Percentiles rank a stretch among this genome's conserved stretches.
Evolutionary conservation across 306 rosid species (phyloP).

Genomic region (Medicago arabica): DNA sequence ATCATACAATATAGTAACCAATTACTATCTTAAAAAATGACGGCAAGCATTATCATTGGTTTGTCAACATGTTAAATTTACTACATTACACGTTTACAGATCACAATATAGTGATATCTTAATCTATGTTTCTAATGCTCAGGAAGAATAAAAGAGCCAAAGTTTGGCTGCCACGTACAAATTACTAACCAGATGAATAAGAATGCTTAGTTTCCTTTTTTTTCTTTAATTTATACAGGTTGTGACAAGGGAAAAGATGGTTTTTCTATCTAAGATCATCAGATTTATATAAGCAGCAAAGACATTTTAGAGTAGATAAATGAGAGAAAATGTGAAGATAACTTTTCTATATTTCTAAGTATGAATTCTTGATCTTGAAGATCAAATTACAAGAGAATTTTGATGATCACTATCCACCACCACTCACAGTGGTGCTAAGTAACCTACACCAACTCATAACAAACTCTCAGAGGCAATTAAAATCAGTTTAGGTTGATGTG

Average conservation of each 20-base stretch:
- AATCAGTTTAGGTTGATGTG: not conserved
- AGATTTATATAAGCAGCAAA: conserved; percentile 2
- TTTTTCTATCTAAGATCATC: conserved; percentile 12
- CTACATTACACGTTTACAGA: conserved; percentile 13
- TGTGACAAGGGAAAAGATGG: conserved; percentile 20
- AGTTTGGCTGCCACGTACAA: conserved; percentile 12
- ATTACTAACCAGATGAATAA: not conserved
- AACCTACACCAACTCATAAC: not conserved
- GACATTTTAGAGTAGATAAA: conserved; percentile 1
- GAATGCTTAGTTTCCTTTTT: conserved; percentile 13
- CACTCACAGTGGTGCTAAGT: not conserved
- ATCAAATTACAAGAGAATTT: not conserved
- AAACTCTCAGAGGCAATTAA: not conserved
- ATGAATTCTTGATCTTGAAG: conserved; percentile 1
- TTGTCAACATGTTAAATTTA: conserved; percentile 29
- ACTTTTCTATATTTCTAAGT: not conserved
- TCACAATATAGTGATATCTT: conserved; percentile 18
- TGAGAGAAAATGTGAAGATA: not conserved
- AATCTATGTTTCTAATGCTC: conserved; percentile 14
- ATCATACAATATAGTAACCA: conserved; percentile 19
- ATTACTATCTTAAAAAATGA: not conserved
- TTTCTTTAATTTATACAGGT: conserved; percentile 14
- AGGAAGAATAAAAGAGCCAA: conserved; percentile 2
- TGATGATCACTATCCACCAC: not conserved
- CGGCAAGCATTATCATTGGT: conserved; percentile 9